Percentiles rank a stretch among this genome's conserved stretches.
Evolutionary conservation across 2,329 filamentous ascomycete genomes (phyloP).

Genomic region (Pleurostoma richardsiae): DNA sequence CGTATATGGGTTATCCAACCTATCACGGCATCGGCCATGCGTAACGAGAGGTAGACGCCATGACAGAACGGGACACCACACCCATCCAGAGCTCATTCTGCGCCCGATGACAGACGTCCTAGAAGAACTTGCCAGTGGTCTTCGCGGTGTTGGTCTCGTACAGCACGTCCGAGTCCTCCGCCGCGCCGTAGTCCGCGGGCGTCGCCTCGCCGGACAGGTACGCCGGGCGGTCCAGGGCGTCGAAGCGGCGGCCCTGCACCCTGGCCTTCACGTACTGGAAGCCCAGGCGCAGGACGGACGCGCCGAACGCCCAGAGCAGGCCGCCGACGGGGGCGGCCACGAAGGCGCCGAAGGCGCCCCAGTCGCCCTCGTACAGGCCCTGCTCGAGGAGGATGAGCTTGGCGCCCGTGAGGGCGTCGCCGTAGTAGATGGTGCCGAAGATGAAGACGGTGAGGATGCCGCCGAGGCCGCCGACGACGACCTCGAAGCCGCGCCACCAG

Average conservation of each 20-base stretch:
- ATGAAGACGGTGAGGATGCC: slow-evolving; percentile 77
- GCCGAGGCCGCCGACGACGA: slow-evolving; percentile 71
- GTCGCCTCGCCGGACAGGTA: slow-evolving; percentile 14
- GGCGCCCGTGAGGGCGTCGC: slow-evolving; percentile 55
- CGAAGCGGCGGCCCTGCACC: slow-evolving; percentile 55
- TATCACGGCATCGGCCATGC: too few relatives aligned
- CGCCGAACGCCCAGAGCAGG: slow-evolving; percentile 64
- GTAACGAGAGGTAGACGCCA: too few relatives aligned
- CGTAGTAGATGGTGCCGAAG: slow-evolving; percentile 76
- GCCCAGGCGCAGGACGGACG: slow-evolving; percentile 53
- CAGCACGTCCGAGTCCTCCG: slow-evolving; percentile 13
- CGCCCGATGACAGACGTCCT: slow-evolving; percentile 6
- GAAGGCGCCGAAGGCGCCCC: slow-evolving; percentile 80
- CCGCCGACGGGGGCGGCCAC: slow-evolving; percentile 74
- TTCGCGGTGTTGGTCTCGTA: slow-evolving; percentile 27
- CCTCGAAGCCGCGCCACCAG: slow-evolving; percentile 77
- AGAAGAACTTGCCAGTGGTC: slow-evolving; percentile 50
- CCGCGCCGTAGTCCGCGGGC: slow-evolving; percentile 17
- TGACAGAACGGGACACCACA: too few relatives aligned
- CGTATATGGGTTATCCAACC: background rate
- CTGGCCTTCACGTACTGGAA: slow-evolving; percentile 55
- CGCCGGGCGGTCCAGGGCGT: slow-evolving; percentile 58
- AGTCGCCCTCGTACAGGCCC: slow-evolving; percentile 72
- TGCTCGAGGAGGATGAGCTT: slow-evolving; percentile 67
- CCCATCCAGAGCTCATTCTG: too few relatives aligned